phyloP scores from a whole-genome alignment of 169 alveolate genomes.

The Eimeria necatrix region DNA sequence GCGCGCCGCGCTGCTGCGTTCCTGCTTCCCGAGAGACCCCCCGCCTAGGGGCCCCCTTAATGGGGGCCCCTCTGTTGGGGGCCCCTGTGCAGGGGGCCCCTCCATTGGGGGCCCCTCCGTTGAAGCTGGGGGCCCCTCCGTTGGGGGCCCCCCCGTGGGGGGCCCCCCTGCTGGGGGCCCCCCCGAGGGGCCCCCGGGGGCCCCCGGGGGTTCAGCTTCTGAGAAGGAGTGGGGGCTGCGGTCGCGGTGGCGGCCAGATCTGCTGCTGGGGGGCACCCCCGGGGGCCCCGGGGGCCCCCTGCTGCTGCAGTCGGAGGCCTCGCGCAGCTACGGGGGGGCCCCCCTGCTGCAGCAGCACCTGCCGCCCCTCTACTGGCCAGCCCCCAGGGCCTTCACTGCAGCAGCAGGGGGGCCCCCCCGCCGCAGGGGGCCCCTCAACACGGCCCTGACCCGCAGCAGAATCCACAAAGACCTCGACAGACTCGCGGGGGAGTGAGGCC shows the following conservation, averaged over 20 bases:
- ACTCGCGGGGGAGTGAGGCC: background rate
- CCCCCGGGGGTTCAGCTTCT: too few species aligned
- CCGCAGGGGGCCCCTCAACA: background rate
- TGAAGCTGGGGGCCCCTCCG: too few species aligned
- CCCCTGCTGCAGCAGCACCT: background rate
- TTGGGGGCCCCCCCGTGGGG: too few species aligned
- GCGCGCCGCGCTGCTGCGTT: background rate
- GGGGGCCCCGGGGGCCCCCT: background rate
- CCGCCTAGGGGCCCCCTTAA: too few species aligned
- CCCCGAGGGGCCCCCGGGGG: too few species aligned
- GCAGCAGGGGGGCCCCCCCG: background rate
- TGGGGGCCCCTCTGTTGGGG: too few species aligned
- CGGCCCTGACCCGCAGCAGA: background rate
- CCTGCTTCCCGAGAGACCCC: background rate
- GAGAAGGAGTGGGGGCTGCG: background rate
- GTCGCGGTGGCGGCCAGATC: constrained; percentile 6
- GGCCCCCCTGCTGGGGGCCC: too few species aligned
- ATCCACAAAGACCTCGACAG: background rate
- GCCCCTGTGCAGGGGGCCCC: too few species aligned
- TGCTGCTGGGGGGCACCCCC: background rate
- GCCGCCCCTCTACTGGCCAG: background rate
- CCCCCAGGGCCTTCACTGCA: background rate
- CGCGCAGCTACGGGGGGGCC: background rate
- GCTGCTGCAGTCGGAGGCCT: background rate
- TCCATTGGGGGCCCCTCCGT: too few species aligned